Evolutionary conservation across 805 yeast genomes (phyloP).

Genomic region (Wickerhamiella hasegawae): DNA sequence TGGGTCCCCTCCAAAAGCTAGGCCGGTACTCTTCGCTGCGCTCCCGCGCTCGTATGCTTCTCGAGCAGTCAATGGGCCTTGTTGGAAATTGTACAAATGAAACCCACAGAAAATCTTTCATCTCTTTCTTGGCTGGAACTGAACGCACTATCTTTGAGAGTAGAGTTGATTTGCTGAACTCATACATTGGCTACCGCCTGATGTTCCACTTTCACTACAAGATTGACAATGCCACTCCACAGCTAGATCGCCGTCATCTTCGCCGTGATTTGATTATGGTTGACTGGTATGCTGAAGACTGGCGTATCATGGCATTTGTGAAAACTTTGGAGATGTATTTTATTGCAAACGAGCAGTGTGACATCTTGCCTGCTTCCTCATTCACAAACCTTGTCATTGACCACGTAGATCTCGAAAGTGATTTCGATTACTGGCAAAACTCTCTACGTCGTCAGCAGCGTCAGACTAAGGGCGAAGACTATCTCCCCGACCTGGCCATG

Average conservation of each 20-base stretch:
- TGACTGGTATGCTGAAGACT: conserved; percentile 57
- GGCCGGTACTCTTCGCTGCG: conserved; percentile 15
- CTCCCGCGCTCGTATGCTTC: conserved; percentile 41
- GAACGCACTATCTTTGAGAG: conserved; percentile 28
- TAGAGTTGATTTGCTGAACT: conserved; percentile 53
- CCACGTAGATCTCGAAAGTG: conserved; percentile 56
- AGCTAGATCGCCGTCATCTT: no score
- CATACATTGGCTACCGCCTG: conserved; percentile 65
- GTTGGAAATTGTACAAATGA: conserved; percentile 34
- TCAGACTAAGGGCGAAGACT: background rate
- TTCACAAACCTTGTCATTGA: conserved; percentile 78
- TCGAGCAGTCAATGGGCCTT: conserved; percentile 54
- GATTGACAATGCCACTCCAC: conserved; percentile 9
- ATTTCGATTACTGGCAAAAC: conserved; percentile 70
- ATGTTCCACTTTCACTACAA: conserved; percentile 24
- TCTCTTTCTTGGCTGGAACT: conserved; percentile 39
- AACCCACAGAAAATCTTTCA: conserved; percentile 27
- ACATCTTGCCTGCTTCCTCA: conserved; percentile 24
- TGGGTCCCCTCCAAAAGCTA: conserved; percentile 17
- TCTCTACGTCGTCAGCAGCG: conserved; percentile 1
- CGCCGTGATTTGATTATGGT: conserved; percentile 18
- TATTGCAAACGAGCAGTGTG: conserved; percentile 29
- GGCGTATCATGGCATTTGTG: conserved; percentile 65
- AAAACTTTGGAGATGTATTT: conserved; percentile 39
- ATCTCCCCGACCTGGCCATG: conserved; percentile 1